Base-by-base conservation (phyloP, 257 asterid genomes). In the Ligustrum vulgare region DNA sequence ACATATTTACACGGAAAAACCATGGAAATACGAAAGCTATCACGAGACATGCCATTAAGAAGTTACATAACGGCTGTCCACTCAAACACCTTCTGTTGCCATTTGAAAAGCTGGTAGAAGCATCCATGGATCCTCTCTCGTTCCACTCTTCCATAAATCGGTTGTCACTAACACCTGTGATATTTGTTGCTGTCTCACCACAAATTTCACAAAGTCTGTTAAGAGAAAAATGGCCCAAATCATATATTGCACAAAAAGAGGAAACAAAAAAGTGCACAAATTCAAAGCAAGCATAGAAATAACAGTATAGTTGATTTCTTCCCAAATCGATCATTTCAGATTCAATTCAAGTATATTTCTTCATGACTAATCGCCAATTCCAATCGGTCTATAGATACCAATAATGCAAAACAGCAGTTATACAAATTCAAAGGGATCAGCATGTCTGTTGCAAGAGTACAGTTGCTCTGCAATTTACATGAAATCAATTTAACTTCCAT, bases 131-230 rank as follows among this genome's bases (percentile, higher is more conserved):
- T 75, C 88, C 65, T 1, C 69, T 72, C 41, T 88, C 97, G 11
- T 84, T 91, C 98, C 98, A 89, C 73, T 85, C 94, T 75, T 84
- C 93, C 85, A 93, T 82, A 81, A 93, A 88, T 31, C 83, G 81
- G 7, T 41, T 65, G 54, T 86, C 89, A 4, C 85, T 78, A 3
- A 77, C 64, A 12, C 94, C 94, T 2, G 82, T 82, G 18, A 89
- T 72, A 72, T 93, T 89, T 78, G 80, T 83, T 22, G 90, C 98
- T 13, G 77, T 80, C 82, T 81, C 82, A 16, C 94, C 90, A 71
- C 98, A 93, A 73, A 93, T 91, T 84, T 91, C 98, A 56, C 98
- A 93, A 68, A 84, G 70, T 82, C 98, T 93, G 93, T 87, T 80
- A 70, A 10, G 35, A 75, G 31, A 11, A 22, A 35, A 32, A 62